Percentiles rank a stretch among this genome's conserved stretches.
Evolutionary conservation across 306 rosid genomes (phyloP).

Genomic region (Sechiopsis laciniata): DNA sequence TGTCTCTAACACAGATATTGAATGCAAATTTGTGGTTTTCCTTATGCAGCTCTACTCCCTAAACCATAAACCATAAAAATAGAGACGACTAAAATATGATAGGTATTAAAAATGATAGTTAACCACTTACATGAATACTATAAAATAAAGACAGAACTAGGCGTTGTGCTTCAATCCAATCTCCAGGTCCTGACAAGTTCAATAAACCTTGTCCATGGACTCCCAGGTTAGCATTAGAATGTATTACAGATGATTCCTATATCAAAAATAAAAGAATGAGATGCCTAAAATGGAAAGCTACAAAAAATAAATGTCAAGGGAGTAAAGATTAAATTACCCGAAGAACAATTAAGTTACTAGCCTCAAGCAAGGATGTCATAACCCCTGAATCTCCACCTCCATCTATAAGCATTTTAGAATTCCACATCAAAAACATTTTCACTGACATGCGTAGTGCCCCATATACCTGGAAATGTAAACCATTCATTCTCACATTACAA

Average conservation of each 20-base stretch:
- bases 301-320: slow-evolving; percentile 20
- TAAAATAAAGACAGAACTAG: slow-evolving; percentile 88
- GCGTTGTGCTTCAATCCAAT: slow-evolving; percentile 93
- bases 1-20: neutral
- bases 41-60: too few species aligned
- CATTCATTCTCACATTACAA: slow-evolving; percentile 11
- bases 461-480: slow-evolving; percentile 53
- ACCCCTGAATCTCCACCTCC: slow-evolving; percentile 77
- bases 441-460: slow-evolving; percentile 98
- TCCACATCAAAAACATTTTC: slow-evolving; percentile 99
- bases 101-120: slow-evolving; percentile 2
- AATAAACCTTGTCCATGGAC: slow-evolving; percentile 97
- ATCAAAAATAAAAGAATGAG: slow-evolving; percentile 27
- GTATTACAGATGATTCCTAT: slow-evolving; percentile 91
- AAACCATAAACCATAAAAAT: too few species aligned
- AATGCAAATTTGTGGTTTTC: neutral
- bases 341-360: slow-evolving; percentile 93
- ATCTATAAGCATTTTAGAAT: slow-evolving; percentile 86
- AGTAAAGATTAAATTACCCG: slow-evolving; percentile 49
- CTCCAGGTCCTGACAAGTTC: slow-evolving; percentile 90
- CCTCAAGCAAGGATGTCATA: slow-evolving; percentile 86
- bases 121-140: slow-evolving; percentile 74
- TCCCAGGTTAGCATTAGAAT: slow-evolving; percentile 98
- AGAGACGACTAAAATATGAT: neutral
- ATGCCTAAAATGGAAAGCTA: slow-evolving; percentile 26